Base-by-base conservation (phyloP, 1,139 yeast species). In the Taphrina deformans region DNA sequence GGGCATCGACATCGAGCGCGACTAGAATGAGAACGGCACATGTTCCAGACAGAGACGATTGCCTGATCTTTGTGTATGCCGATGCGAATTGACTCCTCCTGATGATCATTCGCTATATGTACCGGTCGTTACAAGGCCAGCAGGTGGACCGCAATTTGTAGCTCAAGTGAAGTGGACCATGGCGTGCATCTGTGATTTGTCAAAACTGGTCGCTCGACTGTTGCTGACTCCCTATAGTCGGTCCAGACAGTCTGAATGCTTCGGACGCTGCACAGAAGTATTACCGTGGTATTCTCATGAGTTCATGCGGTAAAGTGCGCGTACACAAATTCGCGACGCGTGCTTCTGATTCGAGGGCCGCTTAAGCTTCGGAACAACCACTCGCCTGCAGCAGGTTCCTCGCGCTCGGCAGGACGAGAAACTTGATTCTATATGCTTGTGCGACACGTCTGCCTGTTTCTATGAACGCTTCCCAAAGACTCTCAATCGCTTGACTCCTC, bases 401-500 rank as follows among this genome's bases (percentile, higher is more conserved):
- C n/a, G n/a, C n/a, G n/a, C n/a, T n/a, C n/a, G n/a, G n/a, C n/a
- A n/a, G n/a, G n/a, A n/a, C n/a, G n/a, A n/a, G n/a, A n/a, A n/a
- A n/a, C n/a, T n/a, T n/a, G n/a, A n/a, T n/a, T n/a, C n/a, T n/a
- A n/a, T n/a, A n/a, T n/a, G n/a, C n/a, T n/a, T n/a, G n/a, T n/a
- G n/a, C n/a, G n/a, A n/a, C n/a, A n/a, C n/a, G n/a, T n/a, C n/a
- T n/a, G n/a, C n/a, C n/a, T n/a, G n/a, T n/a, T 9, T 21, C 35
- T 48, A 48, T 23, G 16, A 16, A 27, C 63, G 63, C 21, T 82
- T 79, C 44, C 97, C 98, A 73, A 84, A 83, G 33, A 90, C 93
- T 70, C 96, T 83, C 52, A 92, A 78, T 75, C 98, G 83, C 80
- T 92, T 92, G 66, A 91, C 90, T 68, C 98, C 98, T 63, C 98